Conservation (phyloP, 805 yeast species). For the Wickerhamiella azyma region DNA sequence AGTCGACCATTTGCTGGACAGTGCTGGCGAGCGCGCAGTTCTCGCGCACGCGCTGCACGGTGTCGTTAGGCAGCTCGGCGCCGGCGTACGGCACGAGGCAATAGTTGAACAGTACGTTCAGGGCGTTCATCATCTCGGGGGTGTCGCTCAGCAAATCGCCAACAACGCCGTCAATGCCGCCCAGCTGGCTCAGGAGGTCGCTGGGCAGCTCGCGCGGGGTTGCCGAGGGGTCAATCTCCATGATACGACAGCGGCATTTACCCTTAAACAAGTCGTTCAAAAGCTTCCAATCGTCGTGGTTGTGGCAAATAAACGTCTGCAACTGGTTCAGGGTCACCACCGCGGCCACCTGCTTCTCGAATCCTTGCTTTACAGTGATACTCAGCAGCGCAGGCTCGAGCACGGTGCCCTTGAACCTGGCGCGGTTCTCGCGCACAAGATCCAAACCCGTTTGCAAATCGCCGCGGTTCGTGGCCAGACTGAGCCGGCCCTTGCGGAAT, state of each 20-base stretch:
- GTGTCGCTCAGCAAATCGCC: constrained; percentile 56
- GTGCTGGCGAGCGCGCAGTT: not conserved
- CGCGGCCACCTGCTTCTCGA: not conserved
- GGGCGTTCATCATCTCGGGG: constrained; percentile 9
- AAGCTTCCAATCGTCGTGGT: not conserved
- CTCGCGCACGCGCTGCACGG: not conserved
- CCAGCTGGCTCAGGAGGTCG: constrained; percentile 25
- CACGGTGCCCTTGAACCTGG: not conserved
- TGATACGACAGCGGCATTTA: not conserved
- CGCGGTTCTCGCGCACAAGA: not conserved
- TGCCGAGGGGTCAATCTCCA: not conserved
- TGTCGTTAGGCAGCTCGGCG: not conserved
- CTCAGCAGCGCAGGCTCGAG: constrained; percentile 1
- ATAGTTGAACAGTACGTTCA: constrained; percentile 4
- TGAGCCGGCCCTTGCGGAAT: not conserved
- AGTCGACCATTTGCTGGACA: not conserved
- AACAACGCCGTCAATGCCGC: constrained; percentile 75
- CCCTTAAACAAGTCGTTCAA: not conserved
- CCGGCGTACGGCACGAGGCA: not conserved
- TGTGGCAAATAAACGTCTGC: constrained; percentile 4
- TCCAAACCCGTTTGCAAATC: not conserved
- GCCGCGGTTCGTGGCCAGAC: not conserved
- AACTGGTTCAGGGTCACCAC: not conserved
- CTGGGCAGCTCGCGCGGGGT: no score
- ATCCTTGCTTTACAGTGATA: not conserved